phyloP scores from a whole-genome alignment of 345 rosid genomes.

The Salix koriyanagi region DNA sequence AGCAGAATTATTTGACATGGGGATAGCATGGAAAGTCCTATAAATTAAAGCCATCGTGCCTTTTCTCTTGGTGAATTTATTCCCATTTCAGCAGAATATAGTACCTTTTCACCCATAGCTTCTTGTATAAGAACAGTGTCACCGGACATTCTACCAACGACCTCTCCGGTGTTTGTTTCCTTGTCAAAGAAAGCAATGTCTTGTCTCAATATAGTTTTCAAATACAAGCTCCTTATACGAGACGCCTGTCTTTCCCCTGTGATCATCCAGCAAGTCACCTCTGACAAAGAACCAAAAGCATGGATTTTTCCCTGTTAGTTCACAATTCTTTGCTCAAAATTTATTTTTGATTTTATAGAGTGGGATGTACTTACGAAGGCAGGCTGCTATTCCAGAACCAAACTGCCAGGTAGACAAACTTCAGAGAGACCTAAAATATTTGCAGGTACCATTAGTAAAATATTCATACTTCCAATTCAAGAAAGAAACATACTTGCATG shows the following conservation, averaged over 20 bases:
- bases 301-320: not conserved
- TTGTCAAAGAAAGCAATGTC: conserved; percentile 38
- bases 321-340: not conserved
- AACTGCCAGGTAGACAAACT: conserved; percentile 32
- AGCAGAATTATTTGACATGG: not conserved
- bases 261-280: conserved; percentile 44
- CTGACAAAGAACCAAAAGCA: conserved; percentile 13
- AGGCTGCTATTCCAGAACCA: conserved; percentile 28
- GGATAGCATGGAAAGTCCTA: not conserved
- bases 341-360: not conserved
- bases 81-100: not conserved
- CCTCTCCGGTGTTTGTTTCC: conserved; percentile 41
- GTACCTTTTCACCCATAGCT: conserved; percentile 51
- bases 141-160: conserved; percentile 39
- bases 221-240: conserved; percentile 33
- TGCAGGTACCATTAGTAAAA: not conserved
- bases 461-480: not conserved
- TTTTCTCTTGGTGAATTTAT: not conserved
- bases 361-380: conserved; percentile 18
- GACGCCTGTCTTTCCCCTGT: conserved; percentile 52
- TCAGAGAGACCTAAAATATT: conserved; percentile 30
- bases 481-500: not conserved
- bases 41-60: not conserved
- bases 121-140: conserved; percentile 45
- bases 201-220: conserved; percentile 38